phyloP scores from a whole-genome alignment of 306 rosid species.

The Quercus agrifolia region DNA sequence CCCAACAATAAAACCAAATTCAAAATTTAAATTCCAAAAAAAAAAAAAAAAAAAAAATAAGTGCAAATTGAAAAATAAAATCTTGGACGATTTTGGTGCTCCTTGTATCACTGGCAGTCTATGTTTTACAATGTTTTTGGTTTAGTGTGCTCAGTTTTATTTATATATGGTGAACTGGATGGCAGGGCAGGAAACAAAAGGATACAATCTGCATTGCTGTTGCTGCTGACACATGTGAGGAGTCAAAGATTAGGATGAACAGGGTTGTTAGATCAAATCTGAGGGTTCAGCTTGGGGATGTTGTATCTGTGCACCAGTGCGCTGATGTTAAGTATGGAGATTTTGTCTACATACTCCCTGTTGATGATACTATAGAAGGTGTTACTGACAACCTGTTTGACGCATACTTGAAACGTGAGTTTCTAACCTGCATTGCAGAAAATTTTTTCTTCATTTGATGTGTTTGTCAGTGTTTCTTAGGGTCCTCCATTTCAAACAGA shows the following conservation, averaged over 20 bases:
- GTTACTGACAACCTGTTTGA: constrained; percentile 53
- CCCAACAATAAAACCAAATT: no score
- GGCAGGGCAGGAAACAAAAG: constrained; percentile 52
- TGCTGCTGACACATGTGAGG: constrained; percentile 52
- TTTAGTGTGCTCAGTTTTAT: background rate
- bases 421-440: background rate
- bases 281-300: constrained; percentile 59
- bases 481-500: background rate
- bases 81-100: no score
- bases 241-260: constrained; percentile 47
- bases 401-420: constrained; percentile 59
- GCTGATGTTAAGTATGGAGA: constrained; percentile 54
- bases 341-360: constrained; percentile 45
- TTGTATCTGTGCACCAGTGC: constrained; percentile 55
- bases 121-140: background rate
- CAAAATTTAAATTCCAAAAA: no score
- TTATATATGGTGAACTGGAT: constrained; percentile 9
- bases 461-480: background rate
- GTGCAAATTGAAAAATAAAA: no score
- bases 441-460: background rate
- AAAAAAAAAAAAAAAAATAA: no score
- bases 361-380: constrained; percentile 54
- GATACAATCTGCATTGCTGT: constrained; percentile 55
- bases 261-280: constrained; percentile 53
- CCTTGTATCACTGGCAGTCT: background rate